These are phyloP conservation scores for Sphaerosporella brunnea DNA, from an alignment of 495 filamentous ascomycete genomes.

Conservation along the genomic window DNA sequence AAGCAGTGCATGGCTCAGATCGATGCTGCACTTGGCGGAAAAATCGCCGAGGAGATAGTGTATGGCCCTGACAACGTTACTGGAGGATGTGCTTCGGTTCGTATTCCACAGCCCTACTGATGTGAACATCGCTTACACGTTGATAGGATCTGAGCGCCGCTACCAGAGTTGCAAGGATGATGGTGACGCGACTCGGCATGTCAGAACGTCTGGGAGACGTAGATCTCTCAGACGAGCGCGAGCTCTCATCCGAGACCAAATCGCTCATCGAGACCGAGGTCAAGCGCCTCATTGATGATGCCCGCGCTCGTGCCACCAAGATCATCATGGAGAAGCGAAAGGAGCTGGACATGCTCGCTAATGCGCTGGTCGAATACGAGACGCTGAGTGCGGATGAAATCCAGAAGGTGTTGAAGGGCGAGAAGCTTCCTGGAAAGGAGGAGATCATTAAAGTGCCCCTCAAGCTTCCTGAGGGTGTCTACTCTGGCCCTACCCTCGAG, in stretches of 20 bases:
- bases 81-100: slow-evolving; percentile 57
- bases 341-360: slow-evolving; percentile 70
- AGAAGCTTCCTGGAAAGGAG: slow-evolving; percentile 38
- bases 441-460: slow-evolving; percentile 34
- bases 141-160: slow-evolving; percentile 63
- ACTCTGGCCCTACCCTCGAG: slow-evolving; percentile 14
- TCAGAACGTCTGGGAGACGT: slow-evolving; percentile 76
- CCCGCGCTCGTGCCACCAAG: slow-evolving; percentile 49
- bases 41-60: slow-evolving; percentile 82
- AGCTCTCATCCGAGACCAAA: slow-evolving; percentile 67
- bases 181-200: slow-evolving; percentile 80
- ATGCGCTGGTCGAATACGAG: slow-evolving; percentile 86
- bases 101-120: slow-evolving; percentile 15
- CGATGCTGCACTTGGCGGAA: slow-evolving; percentile 74
- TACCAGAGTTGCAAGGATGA: slow-evolving; percentile 58
- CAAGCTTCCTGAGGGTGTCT: slow-evolving; percentile 35
- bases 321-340: slow-evolving; percentile 54
- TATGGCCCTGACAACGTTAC: slow-evolving; percentile 78
- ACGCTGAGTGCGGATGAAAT: slow-evolving; percentile 76
- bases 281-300: slow-evolving; percentile 66
- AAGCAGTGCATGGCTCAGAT: slow-evolving; percentile 57
- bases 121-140: slow-evolving; percentile 16
- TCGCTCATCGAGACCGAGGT: slow-evolving; percentile 73
- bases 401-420: slow-evolving; percentile 66
- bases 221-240: slow-evolving; percentile 56